Base-by-base conservation (phyloP, 2,329 filamentous ascomycete genomes). In the Fusarium brachygibbosum region DNA sequence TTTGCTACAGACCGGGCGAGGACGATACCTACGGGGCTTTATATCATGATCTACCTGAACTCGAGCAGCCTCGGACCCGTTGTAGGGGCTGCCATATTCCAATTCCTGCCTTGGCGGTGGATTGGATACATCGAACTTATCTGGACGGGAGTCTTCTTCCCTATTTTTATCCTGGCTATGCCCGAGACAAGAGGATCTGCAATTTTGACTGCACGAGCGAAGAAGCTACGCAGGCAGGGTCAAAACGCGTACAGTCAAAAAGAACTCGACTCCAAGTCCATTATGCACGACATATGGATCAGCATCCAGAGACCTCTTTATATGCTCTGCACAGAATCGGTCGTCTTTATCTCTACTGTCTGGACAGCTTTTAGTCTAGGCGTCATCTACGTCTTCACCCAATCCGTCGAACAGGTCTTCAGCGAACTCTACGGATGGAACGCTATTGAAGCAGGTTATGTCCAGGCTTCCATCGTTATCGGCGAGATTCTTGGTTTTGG, bases 41-140 rank as follows among this genome's bases (percentile, higher is more conserved):
- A 69, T 7, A 69, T 69, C 17, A 69, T 61, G 37, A 34, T 69
- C 0, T 69, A 69, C 31, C 14, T 69, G 3, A 60, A 52, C 3
- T 45, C 65, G 2, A 66, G 66, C 12, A 69, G 66, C 3, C 44
- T 69, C 0, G 66, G 66, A 0, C 66, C 66, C 1, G 66, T 69
- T 0, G 50, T 69, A 8, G 66, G 66, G 1, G 65, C 66, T 0
- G 52, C 66, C 1, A 69, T 69, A 3, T 57, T 69, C 6, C 66
- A 69, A 3, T 58, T n/a, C 2, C 1, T 69, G 0, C 38, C 61
- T 2, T 69, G 66, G 66, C 10, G 65, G 2, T 69, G 66, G 66
- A 69, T 69, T 0, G 66, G 66, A 0, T 63, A 69, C 5, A 69
- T 69, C 12, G 66, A 69, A 11, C 57, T 69, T 8, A 69, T 69